These are phyloP conservation scores for Ziziphus jujuba DNA, from an alignment of 306 rosid genomes.

Conservation along the genomic window DNA sequence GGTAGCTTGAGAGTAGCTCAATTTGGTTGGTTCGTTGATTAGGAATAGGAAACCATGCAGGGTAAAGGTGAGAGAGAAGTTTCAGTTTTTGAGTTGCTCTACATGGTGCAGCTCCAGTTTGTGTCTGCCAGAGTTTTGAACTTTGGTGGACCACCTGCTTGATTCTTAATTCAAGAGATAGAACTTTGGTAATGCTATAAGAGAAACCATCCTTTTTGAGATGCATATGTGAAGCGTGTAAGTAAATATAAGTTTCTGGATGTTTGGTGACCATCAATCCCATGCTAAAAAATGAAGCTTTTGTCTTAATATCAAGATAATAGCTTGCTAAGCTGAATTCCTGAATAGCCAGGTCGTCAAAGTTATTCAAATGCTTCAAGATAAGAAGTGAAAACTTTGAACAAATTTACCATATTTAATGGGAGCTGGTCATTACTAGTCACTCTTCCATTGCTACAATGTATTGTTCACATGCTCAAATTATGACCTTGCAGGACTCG, in stretches of 20 bases:
- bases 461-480: conserved; percentile 4
- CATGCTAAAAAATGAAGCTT: not conserved
- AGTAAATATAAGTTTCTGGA: not conserved
- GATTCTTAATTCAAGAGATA: not conserved
- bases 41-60: not conserved
- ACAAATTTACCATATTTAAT: no score
- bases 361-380: not conserved
- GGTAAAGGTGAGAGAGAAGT: not conserved
- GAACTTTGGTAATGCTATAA: not conserved
- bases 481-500: conserved; percentile 48
- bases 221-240: not conserved
- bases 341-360: not conserved
- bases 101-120: not conserved
- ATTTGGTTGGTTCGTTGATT: not conserved
- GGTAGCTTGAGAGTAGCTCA: not conserved
- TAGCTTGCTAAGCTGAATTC: not conserved
- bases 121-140: not conserved
- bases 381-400: not conserved
- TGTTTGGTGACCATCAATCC: not conserved
- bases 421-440: no score
- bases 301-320: not conserved
- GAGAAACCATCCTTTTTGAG: not conserved
- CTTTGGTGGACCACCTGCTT: not conserved
- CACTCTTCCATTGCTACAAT: no score
- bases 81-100: not conserved